Evolutionary conservation across 176 grass and related monocot genomes (phyloP), one percentile per base, ranked within the genome.

Genomic region (Hsuehochloa calcarea): DNA sequence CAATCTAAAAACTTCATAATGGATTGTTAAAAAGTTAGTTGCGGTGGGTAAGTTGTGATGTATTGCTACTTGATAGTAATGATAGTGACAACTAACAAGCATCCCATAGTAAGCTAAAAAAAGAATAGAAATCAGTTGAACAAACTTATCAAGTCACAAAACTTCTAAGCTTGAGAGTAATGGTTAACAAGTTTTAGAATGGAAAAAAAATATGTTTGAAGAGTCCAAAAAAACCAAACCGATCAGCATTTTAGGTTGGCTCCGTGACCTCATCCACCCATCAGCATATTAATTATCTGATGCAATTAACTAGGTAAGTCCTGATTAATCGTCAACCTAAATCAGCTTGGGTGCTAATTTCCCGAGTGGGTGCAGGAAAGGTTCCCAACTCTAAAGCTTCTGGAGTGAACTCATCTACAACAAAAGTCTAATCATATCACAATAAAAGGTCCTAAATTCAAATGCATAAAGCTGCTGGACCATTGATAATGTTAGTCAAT

Each of bases 391-490:
- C 35, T 43, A 26, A 79, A 79, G 17, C n/a, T 62, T 46, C 25
- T 79, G 52, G 16, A 12, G 27, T 61, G 41, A 64, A 88, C 58
- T 84, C 9, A 50, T 37, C 46, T 74, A 45, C 37, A 47, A 15
- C 14, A 84, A 29, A 52, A 87, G 8, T 40, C 51, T 74, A 43
- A 59, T 46, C 10, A 65, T 47, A 79, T 79, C 34, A 72, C 45
- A 64, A 14, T 55, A 70, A 25, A 84, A 56, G 20, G 14, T 40
- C 17, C 61, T 68, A 61, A 63, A 41, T 64, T 50, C 5, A 85
- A 69, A 59, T 56, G 64, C 25, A 84, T 45, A 23, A 34, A 81
- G 61, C 55, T 26, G 17, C 29, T 65, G 41, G 76, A 85, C 63
- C 29, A 63, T 60, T 74, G 34, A 50, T 22, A 43, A 45, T 85